A percentile compares a stretch with the other conserved stretches of the same genome.
These are phyloP conservation scores for Plenodomus lindquistii DNA, from an alignment of 2,329 filamentous ascomycete species.

Conservation along the genomic window DNA sequence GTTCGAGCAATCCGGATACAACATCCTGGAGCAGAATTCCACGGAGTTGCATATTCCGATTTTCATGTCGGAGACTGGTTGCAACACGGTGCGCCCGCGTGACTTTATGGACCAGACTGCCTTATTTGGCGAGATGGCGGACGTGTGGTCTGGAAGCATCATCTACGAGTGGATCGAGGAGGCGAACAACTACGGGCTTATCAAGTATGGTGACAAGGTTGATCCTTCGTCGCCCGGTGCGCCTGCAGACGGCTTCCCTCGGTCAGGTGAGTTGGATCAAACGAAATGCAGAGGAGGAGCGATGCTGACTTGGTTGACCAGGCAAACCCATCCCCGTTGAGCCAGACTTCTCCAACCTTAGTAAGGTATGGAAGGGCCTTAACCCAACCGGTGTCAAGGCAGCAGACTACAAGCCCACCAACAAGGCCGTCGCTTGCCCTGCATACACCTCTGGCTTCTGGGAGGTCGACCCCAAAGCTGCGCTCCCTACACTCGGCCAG, in stretches of 20 bases:
- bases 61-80: conserved; percentile 79
- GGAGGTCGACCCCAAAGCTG: conserved; percentile 71
- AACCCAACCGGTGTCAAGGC: conserved; percentile 69
- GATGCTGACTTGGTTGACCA: not conserved
- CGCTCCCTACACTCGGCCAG: conserved; percentile 69
- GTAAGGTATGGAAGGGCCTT: conserved; percentile 73
- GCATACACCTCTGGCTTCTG: conserved; percentile 69
- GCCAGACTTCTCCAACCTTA: conserved; percentile 80
- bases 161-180: conserved; percentile 92
- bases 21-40: conserved; percentile 67
- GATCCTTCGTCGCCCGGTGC: conserved; percentile 49
- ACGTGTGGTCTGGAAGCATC: conserved; percentile 75
- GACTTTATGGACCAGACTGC: conserved; percentile 73
- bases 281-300: not conserved
- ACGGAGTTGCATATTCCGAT: conserved; percentile 68
- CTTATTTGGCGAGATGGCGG: conserved; percentile 78
- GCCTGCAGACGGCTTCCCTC: conserved; percentile 68
- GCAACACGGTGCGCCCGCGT: conserved; percentile 67
- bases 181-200: conserved; percentile 78
- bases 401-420: conserved; percentile 65
- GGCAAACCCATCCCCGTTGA: conserved; percentile 71
- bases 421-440: conserved; percentile 70
- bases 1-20: conserved; percentile 70
- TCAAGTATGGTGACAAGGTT: conserved; percentile 71
- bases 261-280: conserved; percentile 52